phyloP scores from a whole-genome alignment of 73 alveolate species.

The Paramecium pentaurelia region DNA sequence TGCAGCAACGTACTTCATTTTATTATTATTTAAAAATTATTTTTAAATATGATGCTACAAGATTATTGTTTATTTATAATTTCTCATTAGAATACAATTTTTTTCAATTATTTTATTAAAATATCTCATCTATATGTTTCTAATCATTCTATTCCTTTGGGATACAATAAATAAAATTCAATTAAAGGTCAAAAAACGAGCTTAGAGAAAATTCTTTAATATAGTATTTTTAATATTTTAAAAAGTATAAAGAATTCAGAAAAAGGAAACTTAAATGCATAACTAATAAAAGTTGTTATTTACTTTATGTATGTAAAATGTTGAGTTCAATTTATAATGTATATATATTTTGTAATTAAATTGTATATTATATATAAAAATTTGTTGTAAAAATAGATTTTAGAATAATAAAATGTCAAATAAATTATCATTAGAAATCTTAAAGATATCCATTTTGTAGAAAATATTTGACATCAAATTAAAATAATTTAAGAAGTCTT shows the following conservation, averaged over 20 bases:
- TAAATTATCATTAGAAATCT: neutral
- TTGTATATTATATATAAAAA: neutral
- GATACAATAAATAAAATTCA: too few species aligned
- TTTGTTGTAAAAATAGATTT: neutral
- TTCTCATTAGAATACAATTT: neutral
- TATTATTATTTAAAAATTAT: conserved; percentile 32
- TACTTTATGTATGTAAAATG: too few species aligned
- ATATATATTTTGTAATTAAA: too few species aligned
- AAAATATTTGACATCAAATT: conserved; percentile 33
- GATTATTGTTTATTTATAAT: conserved; percentile 1
- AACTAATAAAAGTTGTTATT: too few species aligned
- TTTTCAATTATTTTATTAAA: neutral
- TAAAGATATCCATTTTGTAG: neutral
- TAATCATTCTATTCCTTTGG: neutral
- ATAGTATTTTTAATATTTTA: too few species aligned
- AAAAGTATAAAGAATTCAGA: too few species aligned
- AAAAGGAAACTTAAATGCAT: too few species aligned
- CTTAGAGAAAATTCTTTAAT: too few species aligned
- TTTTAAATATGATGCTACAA: conserved; percentile 28
- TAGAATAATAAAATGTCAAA: neutral
- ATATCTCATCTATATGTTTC: neutral
- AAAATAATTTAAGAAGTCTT: neutral
- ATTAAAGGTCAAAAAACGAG: too few species aligned
- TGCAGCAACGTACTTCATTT: conserved; percentile 54
- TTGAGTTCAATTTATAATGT: too few species aligned